Conservation (phyloP, 192 early-diverging fungal genomes). For the Radiomyces spectabilis region DNA sequence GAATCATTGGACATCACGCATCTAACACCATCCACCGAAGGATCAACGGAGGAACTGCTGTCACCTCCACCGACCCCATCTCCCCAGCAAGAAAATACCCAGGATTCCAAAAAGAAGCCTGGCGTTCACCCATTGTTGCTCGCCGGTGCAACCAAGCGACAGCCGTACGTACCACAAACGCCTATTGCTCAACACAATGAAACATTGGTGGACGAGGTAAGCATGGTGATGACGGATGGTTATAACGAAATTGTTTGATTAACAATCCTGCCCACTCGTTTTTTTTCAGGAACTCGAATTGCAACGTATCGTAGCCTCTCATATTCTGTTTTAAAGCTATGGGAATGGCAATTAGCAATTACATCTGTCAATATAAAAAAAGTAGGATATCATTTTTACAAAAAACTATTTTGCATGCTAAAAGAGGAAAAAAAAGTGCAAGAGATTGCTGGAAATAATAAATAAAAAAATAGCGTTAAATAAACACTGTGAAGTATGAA, state of each 20-base stretch:
- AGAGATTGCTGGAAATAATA: too few relatives aligned
- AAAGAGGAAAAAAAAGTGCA: too few relatives aligned
- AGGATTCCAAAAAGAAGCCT: neutral
- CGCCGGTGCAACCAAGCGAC: too few relatives aligned
- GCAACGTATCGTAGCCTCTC: constrained; percentile 14
- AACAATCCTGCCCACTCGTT: too few relatives aligned
- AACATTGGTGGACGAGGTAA: too few relatives aligned
- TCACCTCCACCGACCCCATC: constrained; percentile 11
- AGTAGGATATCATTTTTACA: too few relatives aligned
- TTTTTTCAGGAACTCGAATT: constrained; percentile 13
- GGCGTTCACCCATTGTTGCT: neutral
- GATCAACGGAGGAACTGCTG: neutral
- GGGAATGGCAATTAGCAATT: too few relatives aligned
- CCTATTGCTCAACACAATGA: too few relatives aligned
- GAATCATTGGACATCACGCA: neutral
- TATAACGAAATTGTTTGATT: neutral
- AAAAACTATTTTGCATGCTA: too few relatives aligned
- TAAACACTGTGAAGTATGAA: neutral
- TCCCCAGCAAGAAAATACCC: constrained; percentile 1
- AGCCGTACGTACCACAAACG: too few relatives aligned
- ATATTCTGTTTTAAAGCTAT: constrained; percentile 19
- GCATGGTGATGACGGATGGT: neutral
- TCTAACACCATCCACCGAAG: neutral
- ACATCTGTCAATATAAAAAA: too few relatives aligned
- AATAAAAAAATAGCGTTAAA: too few relatives aligned